Percentiles rank a stretch among this genome's conserved stretches.
Evolutionary conservation across 2,329 filamentous ascomycete genomes (phyloP).

Genomic region (Diaporthe helianthi): DNA sequence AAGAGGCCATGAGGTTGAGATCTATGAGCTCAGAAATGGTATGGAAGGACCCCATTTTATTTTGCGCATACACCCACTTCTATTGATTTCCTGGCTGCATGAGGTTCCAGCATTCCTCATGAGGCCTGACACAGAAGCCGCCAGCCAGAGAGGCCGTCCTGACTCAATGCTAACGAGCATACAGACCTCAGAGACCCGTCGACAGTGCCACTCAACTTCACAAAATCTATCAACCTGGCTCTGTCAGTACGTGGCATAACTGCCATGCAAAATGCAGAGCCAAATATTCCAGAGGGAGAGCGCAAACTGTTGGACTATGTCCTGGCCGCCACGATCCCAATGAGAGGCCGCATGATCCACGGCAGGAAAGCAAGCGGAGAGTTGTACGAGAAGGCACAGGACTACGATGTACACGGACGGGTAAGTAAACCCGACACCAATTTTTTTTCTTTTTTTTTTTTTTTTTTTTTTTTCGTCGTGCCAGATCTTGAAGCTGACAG

Average conservation of each 20-base stretch:
- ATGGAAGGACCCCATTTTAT: constrained; percentile 38
- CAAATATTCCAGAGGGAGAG: constrained; percentile 50
- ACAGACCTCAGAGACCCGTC: constrained; percentile 85
- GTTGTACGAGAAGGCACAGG: constrained; percentile 80
- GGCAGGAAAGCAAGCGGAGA: constrained; percentile 68
- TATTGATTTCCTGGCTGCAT: not conserved
- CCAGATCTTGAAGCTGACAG: not conserved
- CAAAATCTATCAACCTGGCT: constrained; percentile 97
- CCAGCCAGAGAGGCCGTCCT: not conserved
- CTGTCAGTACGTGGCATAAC: constrained; percentile 93
- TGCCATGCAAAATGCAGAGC: constrained; percentile 72
- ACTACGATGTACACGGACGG: constrained; percentile 87
- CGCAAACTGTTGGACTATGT: constrained; percentile 75
- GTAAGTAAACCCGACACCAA: constrained; percentile 56
- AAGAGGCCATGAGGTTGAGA: constrained; percentile 86
- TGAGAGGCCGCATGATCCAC: constrained; percentile 97
- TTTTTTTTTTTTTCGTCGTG: no score
- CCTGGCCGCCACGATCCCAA: constrained; percentile 81
- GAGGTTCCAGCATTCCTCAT: not conserved
- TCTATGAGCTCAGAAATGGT: constrained; percentile 95
- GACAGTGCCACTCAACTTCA: constrained; percentile 90
- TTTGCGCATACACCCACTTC: not conserved
- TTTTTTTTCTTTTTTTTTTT: no score
- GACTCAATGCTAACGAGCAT: constrained; percentile 10
- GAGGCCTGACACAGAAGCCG: not conserved